These are phyloP conservation scores for Nicotiana tabacum DNA, from an alignment of 257 asterid genomes.

Conservation along the genomic window DNA sequence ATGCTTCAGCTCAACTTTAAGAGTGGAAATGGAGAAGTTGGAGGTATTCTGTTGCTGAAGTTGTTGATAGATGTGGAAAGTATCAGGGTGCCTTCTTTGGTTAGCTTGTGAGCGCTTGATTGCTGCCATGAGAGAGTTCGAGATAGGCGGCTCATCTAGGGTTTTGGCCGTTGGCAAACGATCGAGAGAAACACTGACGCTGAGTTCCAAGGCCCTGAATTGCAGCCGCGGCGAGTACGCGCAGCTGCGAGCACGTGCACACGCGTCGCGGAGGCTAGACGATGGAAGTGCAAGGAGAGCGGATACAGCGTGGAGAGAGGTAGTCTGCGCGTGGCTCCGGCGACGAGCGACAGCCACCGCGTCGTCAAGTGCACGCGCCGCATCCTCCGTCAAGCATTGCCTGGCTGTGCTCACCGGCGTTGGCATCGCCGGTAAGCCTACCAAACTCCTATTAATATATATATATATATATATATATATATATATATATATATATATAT, in stretches of 20 bases:
- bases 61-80: conserved; percentile 81
- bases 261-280: conserved; percentile 68
- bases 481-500: neutral
- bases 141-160: conserved; percentile 63
- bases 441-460: neutral
- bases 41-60: conserved; percentile 35
- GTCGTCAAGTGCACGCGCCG: conserved; percentile 71
- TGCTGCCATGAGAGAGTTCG: conserved; percentile 95
- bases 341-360: conserved; percentile 79
- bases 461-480: no score
- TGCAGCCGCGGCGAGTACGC: conserved; percentile 75
- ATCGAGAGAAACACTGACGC: conserved; percentile 73
- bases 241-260: conserved; percentile 68
- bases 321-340: conserved; percentile 85
- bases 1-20: conserved; percentile 81
- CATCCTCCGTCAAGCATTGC: conserved; percentile 76
- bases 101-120: conserved; percentile 91
- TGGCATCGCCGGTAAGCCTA: conserved; percentile 71
- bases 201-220: conserved; percentile 75
- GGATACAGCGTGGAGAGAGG: conserved; percentile 78
- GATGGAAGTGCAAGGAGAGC: conserved; percentile 64
- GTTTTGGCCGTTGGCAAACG: conserved; percentile 53
- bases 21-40: conserved; percentile 44
- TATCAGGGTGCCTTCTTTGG: conserved; percentile 93
- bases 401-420: conserved; percentile 91